Evolutionary conservation across 441 rosid species (phyloP).

Genomic region (Biscutella auriculata): DNA sequence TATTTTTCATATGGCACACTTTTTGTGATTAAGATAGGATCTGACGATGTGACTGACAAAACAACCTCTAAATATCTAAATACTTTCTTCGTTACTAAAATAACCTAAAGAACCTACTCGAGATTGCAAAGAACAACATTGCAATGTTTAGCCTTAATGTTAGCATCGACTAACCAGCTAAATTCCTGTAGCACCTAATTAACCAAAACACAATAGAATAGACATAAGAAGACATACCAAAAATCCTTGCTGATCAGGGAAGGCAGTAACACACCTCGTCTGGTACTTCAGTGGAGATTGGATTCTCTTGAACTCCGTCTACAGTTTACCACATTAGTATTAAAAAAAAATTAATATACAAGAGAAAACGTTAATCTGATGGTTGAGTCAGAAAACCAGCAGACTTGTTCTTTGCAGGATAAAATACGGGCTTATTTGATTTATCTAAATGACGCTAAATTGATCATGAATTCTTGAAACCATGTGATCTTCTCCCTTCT

Average conservation of each 20-base stretch:
- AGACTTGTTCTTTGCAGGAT: neutral
- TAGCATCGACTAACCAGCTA: neutral
- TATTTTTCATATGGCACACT: neutral
- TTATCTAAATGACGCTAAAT: neutral
- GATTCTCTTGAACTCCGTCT: conserved; percentile 85
- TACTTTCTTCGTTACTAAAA: neutral
- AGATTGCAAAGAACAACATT: neutral
- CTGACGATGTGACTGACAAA: neutral
- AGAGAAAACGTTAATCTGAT: neutral
- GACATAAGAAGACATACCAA: conserved; percentile 43
- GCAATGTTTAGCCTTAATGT: neutral
- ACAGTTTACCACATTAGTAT: neutral
- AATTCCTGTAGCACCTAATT: neutral
- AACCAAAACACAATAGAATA: neutral
- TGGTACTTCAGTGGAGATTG: conserved; percentile 85
- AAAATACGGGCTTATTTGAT: neutral
- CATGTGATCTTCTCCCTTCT: neutral
- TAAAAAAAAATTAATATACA: neutral
- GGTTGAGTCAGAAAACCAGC: neutral
- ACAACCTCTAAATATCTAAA: neutral
- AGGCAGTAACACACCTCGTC: conserved; percentile 92
- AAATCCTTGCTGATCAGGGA: conserved; percentile 98
- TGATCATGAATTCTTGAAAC: neutral
- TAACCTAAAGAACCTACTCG: neutral
- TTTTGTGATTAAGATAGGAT: neutral